These are phyloP conservation scores for Suillus luteus DNA, from an alignment of 768 basidiomycete genomes.

Conservation along the genomic window DNA sequence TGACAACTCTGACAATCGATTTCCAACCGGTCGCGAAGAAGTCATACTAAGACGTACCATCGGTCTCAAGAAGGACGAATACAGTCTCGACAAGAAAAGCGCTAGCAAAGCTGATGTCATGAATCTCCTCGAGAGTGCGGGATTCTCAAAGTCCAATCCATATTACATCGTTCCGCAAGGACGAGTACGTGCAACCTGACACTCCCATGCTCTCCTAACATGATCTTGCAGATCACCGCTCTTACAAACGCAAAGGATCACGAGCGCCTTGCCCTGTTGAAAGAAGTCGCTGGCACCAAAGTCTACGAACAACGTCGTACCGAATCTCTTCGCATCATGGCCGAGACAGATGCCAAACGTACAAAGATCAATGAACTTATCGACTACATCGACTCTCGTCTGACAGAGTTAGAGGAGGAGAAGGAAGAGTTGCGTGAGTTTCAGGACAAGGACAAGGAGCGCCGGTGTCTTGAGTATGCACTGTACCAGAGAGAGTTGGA, in stretches of 20 bases:
- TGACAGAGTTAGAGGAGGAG: slow-evolving; percentile 94
- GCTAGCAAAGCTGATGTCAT: slow-evolving; percentile 96
- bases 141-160: slow-evolving; percentile 97
- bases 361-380: slow-evolving; percentile 89
- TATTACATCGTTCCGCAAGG: slow-evolving; percentile 99
- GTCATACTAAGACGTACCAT: slow-evolving; percentile 91
- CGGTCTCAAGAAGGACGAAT: slow-evolving; percentile 98
- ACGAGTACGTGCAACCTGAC: slow-evolving; percentile 55
- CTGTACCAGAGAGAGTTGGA: slow-evolving; percentile 89
- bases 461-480: slow-evolving; percentile 93
- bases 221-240: slow-evolving; percentile 73
- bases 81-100: slow-evolving; percentile 94
- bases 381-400: slow-evolving; percentile 86
- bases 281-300: slow-evolving; percentile 97
- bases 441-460: slow-evolving; percentile 92
- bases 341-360: slow-evolving; percentile 92
- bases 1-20: slow-evolving; percentile 92
- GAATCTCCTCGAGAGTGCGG: slow-evolving; percentile 94
- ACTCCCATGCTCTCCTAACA: slow-evolving; percentile 13
- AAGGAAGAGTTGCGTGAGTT: slow-evolving; percentile 98
- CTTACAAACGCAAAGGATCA: slow-evolving; percentile 97
- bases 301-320: slow-evolving; percentile 94
- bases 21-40: slow-evolving; percentile 89
- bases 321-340: slow-evolving; percentile 95
- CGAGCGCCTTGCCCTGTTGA: slow-evolving; percentile 90